These are phyloP conservation scores for Hylodesmum podocarpum DNA, from an alignment of 306 rosid genomes.

Conservation along the genomic window DNA sequence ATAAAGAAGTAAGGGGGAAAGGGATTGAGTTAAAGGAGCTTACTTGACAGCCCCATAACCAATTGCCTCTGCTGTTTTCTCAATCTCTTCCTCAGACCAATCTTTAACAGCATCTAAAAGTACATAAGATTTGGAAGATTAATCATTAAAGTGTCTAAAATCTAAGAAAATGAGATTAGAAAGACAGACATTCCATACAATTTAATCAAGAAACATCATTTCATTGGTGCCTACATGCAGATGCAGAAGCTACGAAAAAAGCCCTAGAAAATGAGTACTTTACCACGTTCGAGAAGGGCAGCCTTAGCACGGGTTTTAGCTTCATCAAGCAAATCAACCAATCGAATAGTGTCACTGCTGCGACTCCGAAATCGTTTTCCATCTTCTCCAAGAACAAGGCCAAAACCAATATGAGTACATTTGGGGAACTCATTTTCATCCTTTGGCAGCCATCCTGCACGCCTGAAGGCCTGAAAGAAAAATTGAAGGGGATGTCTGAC, in stretches of 20 bases:
- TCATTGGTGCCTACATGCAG: slow-evolving; percentile 4
- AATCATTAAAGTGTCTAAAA: neutral
- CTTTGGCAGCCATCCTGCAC: slow-evolving; percentile 85
- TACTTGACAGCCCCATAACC: slow-evolving; percentile 94
- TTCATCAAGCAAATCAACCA: slow-evolving; percentile 90
- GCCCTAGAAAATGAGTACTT: slow-evolving; percentile 21
- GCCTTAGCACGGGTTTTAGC: slow-evolving; percentile 84
- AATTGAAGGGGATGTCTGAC: slow-evolving; percentile 5
- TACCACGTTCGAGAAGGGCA: slow-evolving; percentile 78
- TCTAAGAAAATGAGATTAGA: neutral
- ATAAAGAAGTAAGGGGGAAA: neutral
- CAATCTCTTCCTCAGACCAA: slow-evolving; percentile 76
- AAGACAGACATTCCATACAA: neutral
- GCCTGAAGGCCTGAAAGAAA: slow-evolving; percentile 69
- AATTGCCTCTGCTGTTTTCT: slow-evolving; percentile 66
- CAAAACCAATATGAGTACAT: slow-evolving; percentile 80
- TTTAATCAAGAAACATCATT: neutral
- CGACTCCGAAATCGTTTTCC: slow-evolving; percentile 87
- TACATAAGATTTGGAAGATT: slow-evolving; percentile 15
- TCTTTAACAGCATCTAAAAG: slow-evolving; percentile 50
- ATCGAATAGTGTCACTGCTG: slow-evolving; percentile 68
- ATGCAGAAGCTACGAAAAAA: slow-evolving; percentile 14
- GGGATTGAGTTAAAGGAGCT: slow-evolving; percentile 31
- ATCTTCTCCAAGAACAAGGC: slow-evolving; percentile 95
- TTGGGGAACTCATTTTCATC: slow-evolving; percentile 55